Evolutionary conservation across 2,329 filamentous ascomycete species (phyloP), one percentile per base, ranked within the genome.

Genomic region (Ilyonectria mors-panacis): DNA sequence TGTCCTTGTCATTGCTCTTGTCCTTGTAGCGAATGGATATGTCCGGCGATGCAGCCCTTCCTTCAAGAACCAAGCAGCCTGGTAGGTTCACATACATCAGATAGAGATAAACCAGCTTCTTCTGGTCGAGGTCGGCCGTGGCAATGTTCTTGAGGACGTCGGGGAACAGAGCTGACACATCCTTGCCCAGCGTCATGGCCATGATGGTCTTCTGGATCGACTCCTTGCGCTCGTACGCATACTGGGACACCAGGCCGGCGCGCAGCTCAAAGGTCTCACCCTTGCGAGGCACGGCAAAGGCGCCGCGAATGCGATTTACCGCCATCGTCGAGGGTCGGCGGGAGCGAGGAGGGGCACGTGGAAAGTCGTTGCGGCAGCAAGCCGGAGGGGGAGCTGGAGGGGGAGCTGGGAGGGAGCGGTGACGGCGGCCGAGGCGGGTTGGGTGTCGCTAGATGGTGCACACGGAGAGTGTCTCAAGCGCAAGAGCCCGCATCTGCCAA

Each of bases 181-280:
- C 96, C 83, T 99, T 99, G 81, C 96, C 96, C 75, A 99, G 82
- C 1, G 96, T 99, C 96, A 99, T 99, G 80, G 96, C 95, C 95
- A 98, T 98, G 85, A 99, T 99, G 72, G 96, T 99, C 88, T 97
- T 98, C 81, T 99, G 96, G 76, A 99, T 99, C 26, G 96, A 93
- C 86, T 99, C 96, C 83, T 99, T 99, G 78, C 94, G 92, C 89
- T 99, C 96, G 84, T 97, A 98, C 67, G 96, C 96, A 92, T 98
- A 99, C 85, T 99, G 96, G 71, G 96, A 99, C 71, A 97, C 96
- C 81, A 99, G 86, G 44, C 96, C 96, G 71, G 95, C 94, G 81
- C 96, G 92, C 83, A 99, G 85, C 87, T 99, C 96, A 81, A 97
- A 98, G 17, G 96, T 99, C 85, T 99, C 96, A 81, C 96, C 96